Evolutionary conservation across 2,329 filamentous ascomycete genomes (phyloP).

Genomic region (Penicillium sclerotiorum): DNA sequence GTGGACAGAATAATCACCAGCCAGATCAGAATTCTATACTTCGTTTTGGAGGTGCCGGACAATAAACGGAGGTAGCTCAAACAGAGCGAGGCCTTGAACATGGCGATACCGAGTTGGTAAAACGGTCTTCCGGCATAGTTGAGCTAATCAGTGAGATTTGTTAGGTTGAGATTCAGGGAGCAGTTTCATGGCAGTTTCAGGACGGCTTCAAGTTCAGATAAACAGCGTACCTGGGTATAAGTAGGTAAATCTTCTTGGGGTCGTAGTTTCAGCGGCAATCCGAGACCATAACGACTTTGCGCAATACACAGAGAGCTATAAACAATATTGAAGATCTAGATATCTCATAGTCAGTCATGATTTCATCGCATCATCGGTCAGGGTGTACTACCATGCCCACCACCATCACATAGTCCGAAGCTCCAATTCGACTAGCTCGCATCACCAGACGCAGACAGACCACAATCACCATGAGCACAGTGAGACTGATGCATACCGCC

Average conservation of each 20-base stretch:
- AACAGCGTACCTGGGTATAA: slow-evolving; percentile 44
- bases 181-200: not conserved
- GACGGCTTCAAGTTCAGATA: not conserved
- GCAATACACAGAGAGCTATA: slow-evolving; percentile 56
- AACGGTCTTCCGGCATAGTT: slow-evolving; percentile 59
- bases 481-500: slow-evolving; percentile 51
- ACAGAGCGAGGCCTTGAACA: slow-evolving; percentile 59
- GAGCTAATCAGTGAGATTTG: slow-evolving; percentile 34
- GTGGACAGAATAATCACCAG: slow-evolving; percentile 48
- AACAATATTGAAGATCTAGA: slow-evolving; percentile 50
- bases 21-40: slow-evolving; percentile 52
- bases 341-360: slow-evolving; percentile 8
- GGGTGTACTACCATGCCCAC: slow-evolving; percentile 32
- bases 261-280: slow-evolving; percentile 49
- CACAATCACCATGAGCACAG: slow-evolving; percentile 45
- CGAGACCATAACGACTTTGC: slow-evolving; percentile 58
- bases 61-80: slow-evolving; percentile 58
- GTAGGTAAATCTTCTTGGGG: slow-evolving; percentile 48
- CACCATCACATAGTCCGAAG: slow-evolving; percentile 51
- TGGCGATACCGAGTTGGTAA: slow-evolving; percentile 59
- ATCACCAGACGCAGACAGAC: slow-evolving; percentile 50
- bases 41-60: slow-evolving; percentile 50
- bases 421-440: slow-evolving; percentile 49
- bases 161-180: too few species aligned
- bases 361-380: not conserved